Conservation (phyloP, 495 filamentous ascomycete species). For the Trichodelitschia bisporula region DNA sequence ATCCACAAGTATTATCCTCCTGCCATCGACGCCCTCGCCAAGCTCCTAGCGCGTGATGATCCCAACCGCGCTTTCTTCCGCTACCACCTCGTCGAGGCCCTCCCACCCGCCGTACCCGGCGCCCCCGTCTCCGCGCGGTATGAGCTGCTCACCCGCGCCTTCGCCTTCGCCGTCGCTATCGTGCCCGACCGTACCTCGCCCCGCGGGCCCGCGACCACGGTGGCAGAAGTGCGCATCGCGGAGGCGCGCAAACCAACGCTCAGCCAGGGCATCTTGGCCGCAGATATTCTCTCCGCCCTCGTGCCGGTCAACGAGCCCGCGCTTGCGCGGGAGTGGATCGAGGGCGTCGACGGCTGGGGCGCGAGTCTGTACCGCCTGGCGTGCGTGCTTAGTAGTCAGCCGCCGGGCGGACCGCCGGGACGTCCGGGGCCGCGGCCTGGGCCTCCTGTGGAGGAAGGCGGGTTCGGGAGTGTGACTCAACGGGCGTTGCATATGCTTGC, state of each 20-base stretch:
- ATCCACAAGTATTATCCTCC: slow-evolving; percentile 73
- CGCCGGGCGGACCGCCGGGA: slow-evolving; percentile 1
- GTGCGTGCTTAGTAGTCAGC: slow-evolving; percentile 33
- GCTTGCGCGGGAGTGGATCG: slow-evolving; percentile 61
- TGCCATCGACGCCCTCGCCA: slow-evolving; percentile 74
- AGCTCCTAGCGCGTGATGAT: slow-evolving; percentile 78
- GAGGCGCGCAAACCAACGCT: slow-evolving; percentile 67
- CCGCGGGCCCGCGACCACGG: slow-evolving; percentile 6
- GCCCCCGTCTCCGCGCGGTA: slow-evolving; percentile 24
- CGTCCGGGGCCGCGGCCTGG: not conserved
- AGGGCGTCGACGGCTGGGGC: slow-evolving; percentile 66
- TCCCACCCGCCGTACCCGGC: not conserved
- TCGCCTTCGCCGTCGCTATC: slow-evolving; percentile 66
- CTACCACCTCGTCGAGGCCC: slow-evolving; percentile 7
- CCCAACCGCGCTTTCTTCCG: slow-evolving; percentile 70
- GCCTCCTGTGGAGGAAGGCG: not conserved
- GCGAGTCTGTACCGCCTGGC: slow-evolving; percentile 50
- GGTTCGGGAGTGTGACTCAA: slow-evolving; percentile 15
- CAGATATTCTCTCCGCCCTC: slow-evolving; percentile 62
- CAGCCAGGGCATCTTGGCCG: slow-evolving; percentile 76
- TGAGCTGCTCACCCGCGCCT: slow-evolving; percentile 70
- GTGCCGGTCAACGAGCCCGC: slow-evolving; percentile 43
- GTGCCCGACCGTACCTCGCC: slow-evolving; percentile 36
- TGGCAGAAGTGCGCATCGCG: slow-evolving; percentile 25
- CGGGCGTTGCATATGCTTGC: slow-evolving; percentile 29